phyloP scores from a whole-genome alignment of 352 stramenopile genomes.

The Phytopythium delawarense region DNA sequence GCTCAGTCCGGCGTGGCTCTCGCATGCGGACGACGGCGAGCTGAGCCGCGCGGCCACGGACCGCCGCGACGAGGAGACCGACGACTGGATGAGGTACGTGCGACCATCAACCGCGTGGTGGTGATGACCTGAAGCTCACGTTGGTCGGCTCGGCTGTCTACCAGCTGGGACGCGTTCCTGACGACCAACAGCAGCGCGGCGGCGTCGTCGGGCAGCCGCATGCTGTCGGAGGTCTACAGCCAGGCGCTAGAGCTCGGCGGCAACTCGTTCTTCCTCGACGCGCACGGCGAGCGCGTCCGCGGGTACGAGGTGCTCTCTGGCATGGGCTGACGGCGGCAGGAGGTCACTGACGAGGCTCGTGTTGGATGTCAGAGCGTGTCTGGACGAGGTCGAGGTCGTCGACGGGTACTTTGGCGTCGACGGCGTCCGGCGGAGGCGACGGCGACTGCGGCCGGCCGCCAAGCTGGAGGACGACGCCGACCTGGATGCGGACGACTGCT shows the following conservation, averaged over 20 bases:
- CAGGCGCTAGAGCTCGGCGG: slow-evolving; percentile 69
- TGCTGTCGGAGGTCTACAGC: slow-evolving; percentile 82
- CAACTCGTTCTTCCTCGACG: slow-evolving; percentile 60
- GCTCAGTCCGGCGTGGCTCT: slow-evolving; percentile 33
- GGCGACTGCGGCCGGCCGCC: background rate
- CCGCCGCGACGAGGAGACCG: slow-evolving; percentile 15
- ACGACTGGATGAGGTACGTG: slow-evolving; percentile 25
- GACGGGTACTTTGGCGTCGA: slow-evolving; percentile 52
- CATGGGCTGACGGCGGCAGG: too few species aligned
- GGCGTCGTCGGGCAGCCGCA: slow-evolving; percentile 59
- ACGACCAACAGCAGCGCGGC: slow-evolving; percentile 37
- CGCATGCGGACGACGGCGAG: slow-evolving; percentile 9
- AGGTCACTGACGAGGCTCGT: background rate
- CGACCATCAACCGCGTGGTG: background rate
- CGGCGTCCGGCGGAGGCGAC: background rate
- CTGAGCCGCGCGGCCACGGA: background rate
- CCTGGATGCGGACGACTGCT: slow-evolving; percentile 3
- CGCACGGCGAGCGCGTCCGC: slow-evolving; percentile 44
- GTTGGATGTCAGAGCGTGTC: slow-evolving; percentile 23
- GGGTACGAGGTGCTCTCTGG: slow-evolving; percentile 12
- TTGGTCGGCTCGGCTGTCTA: slow-evolving; percentile 1
- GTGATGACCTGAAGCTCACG: background rate
- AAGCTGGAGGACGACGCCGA: background rate
- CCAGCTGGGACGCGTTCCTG: slow-evolving; percentile 36
- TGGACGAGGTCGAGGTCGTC: slow-evolving; percentile 43